phyloP scores from a whole-genome alignment of 345 rosid genomes.

The Rhizophora mangle region DNA sequence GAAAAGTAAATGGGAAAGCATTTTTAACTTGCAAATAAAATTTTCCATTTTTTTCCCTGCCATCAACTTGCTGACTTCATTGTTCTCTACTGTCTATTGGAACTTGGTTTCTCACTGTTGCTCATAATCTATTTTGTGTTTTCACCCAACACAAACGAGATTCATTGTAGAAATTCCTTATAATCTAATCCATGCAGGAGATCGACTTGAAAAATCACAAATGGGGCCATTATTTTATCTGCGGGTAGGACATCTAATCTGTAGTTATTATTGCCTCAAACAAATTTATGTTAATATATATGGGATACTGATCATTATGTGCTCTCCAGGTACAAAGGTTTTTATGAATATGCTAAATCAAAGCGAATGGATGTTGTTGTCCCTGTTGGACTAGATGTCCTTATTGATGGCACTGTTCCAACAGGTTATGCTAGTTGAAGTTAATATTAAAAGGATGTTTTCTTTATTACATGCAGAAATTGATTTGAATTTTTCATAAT shows the following conservation, averaged over 20 bases:
- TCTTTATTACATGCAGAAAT: background rate
- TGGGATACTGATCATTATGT: background rate
- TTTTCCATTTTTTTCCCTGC: no score
- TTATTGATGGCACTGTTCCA: constrained; percentile 93
- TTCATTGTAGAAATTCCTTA: background rate
- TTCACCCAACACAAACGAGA: background rate
- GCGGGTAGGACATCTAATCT: constrained; percentile 52
- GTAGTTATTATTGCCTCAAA: background rate
- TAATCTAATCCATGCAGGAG: constrained; percentile 47
- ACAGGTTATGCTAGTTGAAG: constrained; percentile 43
- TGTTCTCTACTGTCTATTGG: no score
- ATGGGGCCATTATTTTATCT: constrained; percentile 96
- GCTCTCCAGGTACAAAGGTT: constrained; percentile 77
- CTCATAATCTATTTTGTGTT: background rate
- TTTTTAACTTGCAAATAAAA: no score
- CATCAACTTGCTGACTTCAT: no score
- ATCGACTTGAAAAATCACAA: constrained; percentile 81
- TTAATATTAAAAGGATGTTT: background rate
- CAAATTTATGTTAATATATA: background rate
- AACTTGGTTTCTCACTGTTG: no score
- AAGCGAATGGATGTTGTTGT: constrained; percentile 65
- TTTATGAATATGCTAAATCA: constrained; percentile 62
- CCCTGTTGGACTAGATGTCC: constrained; percentile 81
- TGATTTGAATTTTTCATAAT: constrained; percentile 3
- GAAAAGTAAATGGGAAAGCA: no score